Evolutionary conservation across 1,284 basidiomycete genomes (phyloP), one percentile per base, ranked within the genome.

Genomic region (Ustilago tritici): DNA sequence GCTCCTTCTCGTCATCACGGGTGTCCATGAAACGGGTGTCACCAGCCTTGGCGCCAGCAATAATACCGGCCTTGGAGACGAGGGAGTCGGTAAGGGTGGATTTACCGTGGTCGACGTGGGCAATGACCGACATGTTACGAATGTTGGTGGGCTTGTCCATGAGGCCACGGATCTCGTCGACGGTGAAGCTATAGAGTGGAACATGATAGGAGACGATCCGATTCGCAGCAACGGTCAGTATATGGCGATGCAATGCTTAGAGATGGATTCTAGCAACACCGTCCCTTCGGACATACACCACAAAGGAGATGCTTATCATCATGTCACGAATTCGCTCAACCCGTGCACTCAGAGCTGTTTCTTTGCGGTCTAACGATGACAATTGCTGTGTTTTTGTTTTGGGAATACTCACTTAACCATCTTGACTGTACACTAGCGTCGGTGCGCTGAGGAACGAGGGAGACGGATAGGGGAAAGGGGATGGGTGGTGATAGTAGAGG

Each of bases 11-110:
- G 87, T 99, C 97, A 49, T 93, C 92, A 90, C 96, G 84, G 83
- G 97, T 99, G 89, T 99, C 96, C 80, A 94, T 99, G 88, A 96
- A 98, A 83, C 97, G 95, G 91, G 93, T 91, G 80, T 98, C 95
- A 88, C 84, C 96, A 79, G 97, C 95, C 88, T 98, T 98, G 86
- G 94, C 89, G 66, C 90, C 89, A 83, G 97, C 96, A 86, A 99
- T 98, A 88, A 99, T 99, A 92, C 97, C 97, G 79, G 97, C 97
- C 90, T 99, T 99, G 82, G 96, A 96, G 85, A 99, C 95, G 66
- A 99, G 91, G 61, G 97, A 98, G 88, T 99, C 97, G 85, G 97
- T 98, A 84, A 99, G 92, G 83, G 97, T 99, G 70, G 97, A 99
- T 89, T 99, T 99, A 89, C 97, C 97, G 90, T 99, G 97, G 89